These are phyloP conservation scores for Dryas integrifolia DNA, from an alignment of 331 rosid species.

Conservation along the genomic window DNA sequence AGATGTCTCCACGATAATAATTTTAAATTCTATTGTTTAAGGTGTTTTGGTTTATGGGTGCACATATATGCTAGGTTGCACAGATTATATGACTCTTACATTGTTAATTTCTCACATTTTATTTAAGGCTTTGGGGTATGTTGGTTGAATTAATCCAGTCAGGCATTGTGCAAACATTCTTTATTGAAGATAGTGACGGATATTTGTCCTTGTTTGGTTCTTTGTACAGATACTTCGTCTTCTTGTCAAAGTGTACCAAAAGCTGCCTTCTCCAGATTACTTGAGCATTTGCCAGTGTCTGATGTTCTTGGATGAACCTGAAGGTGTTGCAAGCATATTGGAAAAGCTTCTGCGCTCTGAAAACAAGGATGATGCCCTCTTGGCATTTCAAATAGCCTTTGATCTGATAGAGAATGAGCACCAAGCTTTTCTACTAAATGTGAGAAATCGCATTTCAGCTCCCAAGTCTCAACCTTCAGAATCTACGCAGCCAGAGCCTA, in stretches of 20 bases:
- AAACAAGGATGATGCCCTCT: conserved; percentile 81
- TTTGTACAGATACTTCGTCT: conserved; percentile 72
- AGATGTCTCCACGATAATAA: neutral
- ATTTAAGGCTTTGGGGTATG: neutral
- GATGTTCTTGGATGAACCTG: conserved; percentile 93
- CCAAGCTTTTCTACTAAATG: conserved; percentile 87
- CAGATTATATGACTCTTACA: neutral
- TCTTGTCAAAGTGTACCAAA: conserved; percentile 88
- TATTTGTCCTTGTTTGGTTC: conserved; percentile 22
- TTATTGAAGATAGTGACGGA: neutral
- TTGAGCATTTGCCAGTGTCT: conserved; percentile 96
- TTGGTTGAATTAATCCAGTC: conserved; percentile 11
- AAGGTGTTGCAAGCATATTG: conserved; percentile 81
- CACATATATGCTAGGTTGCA: neutral
- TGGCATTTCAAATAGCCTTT: conserved; percentile 93
- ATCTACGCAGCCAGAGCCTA: conserved; percentile 46
- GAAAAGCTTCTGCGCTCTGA: conserved; percentile 87
- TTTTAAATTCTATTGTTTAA: neutral
- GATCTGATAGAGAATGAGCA: conserved; percentile 95
- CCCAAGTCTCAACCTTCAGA: conserved; percentile 58
- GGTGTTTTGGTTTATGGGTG: neutral
- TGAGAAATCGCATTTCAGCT: conserved; percentile 69
- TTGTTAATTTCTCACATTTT: neutral
- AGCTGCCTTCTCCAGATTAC: conserved; percentile 92
- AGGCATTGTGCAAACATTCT: neutral